Evolutionary conservation across 805 yeast species (phyloP), one percentile per base, ranked within the genome.

Genomic region (Millerozyma acaciae): DNA sequence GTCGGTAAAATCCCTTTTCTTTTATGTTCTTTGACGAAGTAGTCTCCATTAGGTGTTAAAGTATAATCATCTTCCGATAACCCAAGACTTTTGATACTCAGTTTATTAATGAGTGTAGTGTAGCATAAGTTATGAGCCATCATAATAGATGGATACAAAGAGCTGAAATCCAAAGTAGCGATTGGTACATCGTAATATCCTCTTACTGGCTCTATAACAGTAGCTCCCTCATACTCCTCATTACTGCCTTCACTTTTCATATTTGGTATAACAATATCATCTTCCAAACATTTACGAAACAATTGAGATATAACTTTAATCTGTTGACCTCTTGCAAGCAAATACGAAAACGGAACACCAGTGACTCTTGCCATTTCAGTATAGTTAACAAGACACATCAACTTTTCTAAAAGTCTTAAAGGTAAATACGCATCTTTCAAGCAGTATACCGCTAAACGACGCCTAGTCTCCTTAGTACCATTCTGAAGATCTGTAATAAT

Each of bases 291-390:
- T 59, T 93, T 94, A 47, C 99, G 73, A 62, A 86, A 93, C 30
- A 93, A 68, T 62, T 93, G 99, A 0, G 97, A 89, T 31, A 93
- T 79, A 51, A 93, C 99, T 58, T 93, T 93, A 57, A 93, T 90
- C 60, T 94, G 98, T 65, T 93, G 99, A 24, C 99, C 99, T 53
- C 99, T 75, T 10, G 94, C 57, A 27, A 93, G 64, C 40, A 93
- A 70, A 52, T 79, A 90, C 1, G 96, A 83, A 50, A 93, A 87
- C 0, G 99, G 98, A 8, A 93, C 97, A 44, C 99, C 99, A 0
- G 98, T 93, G 17, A 93, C 99, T 66, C 99, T 81, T 2, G 98
- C 97, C 99, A 93, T 93, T 62, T 93, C 99, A 1, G 97, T 90
- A 60, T 93, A 93, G 52, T 93, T 93, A 40, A 94, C 95, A 40